Evolutionary conservation across 2,329 filamentous ascomycete genomes (phyloP), one percentile per base, ranked within the genome.

Genomic region (Pestalotiopsis sp.): DNA sequence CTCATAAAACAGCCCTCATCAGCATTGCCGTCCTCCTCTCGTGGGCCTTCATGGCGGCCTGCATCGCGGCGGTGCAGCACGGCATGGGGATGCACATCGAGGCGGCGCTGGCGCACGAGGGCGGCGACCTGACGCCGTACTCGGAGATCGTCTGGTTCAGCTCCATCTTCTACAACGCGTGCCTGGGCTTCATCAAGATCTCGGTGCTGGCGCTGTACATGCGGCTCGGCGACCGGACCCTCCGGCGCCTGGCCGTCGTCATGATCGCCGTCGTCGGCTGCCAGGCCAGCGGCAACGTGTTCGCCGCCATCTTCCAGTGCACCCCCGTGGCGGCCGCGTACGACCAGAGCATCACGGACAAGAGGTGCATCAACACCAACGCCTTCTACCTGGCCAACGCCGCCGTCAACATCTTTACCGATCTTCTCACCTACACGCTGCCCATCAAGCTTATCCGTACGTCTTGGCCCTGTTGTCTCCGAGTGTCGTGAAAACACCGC

Each of bases 101-200:
- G n/a, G 68, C 25, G 3, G 68, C 76, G 0, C 74, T 70, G 14
- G 81, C 57, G 2, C 49, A 56, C 27, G 69, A 68, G 2, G 62
- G n/a, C 13, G 45, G 66, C 14, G 73, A 74, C 69, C 61, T 71
- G 67, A 70, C 70, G 7, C 25, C 67, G 5, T 74, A 75, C 64
- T n/a, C 52, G 11, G 70, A 73, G 59, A 69, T 69, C 5, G 80
- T 84, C 41, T 85, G 83, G 80, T 74, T 80, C 58, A 83, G 78
- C 70, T 83, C 83, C 23, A 82, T 84, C 71, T 83, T 85, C 75
- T 86, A 86, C 71, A 82, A 84, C 25, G 79, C 82, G 49, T 79
- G 76, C 41, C 76, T 85, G 3, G 82, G 83, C 23, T 84, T 85
- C 73, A 77, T 85, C 75, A 86, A 86, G 72, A 77, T 81, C 36